Evolutionary conservation across 2,329 filamentous ascomycete genomes (phyloP).

Genomic region (Beauveria scarabaeidicola): DNA sequence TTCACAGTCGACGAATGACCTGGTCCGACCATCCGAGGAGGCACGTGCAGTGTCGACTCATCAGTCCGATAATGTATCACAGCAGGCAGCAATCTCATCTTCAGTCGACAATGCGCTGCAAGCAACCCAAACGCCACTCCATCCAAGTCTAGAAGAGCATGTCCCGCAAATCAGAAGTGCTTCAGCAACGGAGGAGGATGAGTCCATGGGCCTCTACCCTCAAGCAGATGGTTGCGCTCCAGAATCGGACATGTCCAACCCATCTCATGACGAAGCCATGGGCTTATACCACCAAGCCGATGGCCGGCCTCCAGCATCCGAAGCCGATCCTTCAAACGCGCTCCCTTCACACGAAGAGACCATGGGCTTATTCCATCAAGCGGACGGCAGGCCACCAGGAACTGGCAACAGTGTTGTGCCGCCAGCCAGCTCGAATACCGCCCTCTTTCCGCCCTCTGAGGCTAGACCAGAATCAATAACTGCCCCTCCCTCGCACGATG

Average conservation of each 20-base stretch:
- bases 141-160: not conserved
- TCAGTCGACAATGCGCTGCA: not conserved
- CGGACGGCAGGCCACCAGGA: constrained; percentile 17
- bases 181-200: constrained; percentile 16
- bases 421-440: not conserved
- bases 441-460: not conserved
- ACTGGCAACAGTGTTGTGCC: not conserved
- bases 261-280: constrained; percentile 21
- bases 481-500: constrained; percentile 20
- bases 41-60: not conserved
- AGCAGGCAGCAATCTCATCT: not conserved
- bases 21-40: not conserved
- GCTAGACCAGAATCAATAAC: not conserved
- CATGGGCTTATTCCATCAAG: constrained; percentile 25
- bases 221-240: constrained; percentile 21
- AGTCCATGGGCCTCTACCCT: constrained; percentile 22
- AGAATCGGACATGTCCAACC: not conserved
- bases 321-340: not conserved
- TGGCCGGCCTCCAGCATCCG: constrained; percentile 14
- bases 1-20: not conserved
- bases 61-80: not conserved
- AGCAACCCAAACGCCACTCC: not conserved
- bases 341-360: constrained; percentile 20
- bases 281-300: constrained; percentile 25
- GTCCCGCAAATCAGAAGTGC: not conserved